Base-by-base conservation (phyloP, 768 basidiomycete genomes). In the Mycena metata region DNA sequence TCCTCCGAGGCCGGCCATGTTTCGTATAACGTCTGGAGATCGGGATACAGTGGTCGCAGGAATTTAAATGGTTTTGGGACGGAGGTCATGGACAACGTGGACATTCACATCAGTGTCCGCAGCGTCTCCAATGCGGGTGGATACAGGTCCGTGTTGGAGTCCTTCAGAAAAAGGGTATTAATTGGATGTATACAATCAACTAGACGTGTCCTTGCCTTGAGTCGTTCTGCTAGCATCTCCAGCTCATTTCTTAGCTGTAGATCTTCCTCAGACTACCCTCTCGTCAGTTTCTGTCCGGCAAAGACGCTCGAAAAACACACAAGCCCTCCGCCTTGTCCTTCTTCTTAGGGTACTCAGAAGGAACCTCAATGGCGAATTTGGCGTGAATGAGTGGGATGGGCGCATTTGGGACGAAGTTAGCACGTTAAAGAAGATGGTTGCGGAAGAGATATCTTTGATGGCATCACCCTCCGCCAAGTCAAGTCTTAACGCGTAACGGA, bases 221-320 rank as follows among this genome's bases (percentile, higher is more conserved):
- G 78, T 49, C 98, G 89, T 77, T 99, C 96, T 33, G 97, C 90
- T 26, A 99, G 88, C 96, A 99, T 96, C 78, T 99, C 98, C 23
- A 99, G 86, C 81, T 99, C 96, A 66, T 89, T 91, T 82, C 94
- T 94, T 67, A 99, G 88, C 76, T 96, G 94, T 36, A 90, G 84
- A 80, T 99, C 98, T 81, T 99, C 98, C 77, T 99, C 98, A 30
- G 94, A 96, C 96, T 96, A 64, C 11, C 64, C 54, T 52, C 30
- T 24, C 52, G 55, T 62, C 39, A 60, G 73, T 57, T 70, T 59
- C 21, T 43, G 5, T 43, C 62, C 54, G 16, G 62, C 30, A 56
- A n/a, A n/a, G n/a, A n/a, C n/a, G n/a, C n/a, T n/a, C n/a, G 54
- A 45, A n/a, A 39, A 47, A 86, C 93, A 76, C 75, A 96, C 96